Percentiles rank a stretch among this genome's conserved stretches.
Evolutionary conservation across 2,329 filamentous ascomycete species (phyloP).

Genomic region (Botryosphaeria dothidea): DNA sequence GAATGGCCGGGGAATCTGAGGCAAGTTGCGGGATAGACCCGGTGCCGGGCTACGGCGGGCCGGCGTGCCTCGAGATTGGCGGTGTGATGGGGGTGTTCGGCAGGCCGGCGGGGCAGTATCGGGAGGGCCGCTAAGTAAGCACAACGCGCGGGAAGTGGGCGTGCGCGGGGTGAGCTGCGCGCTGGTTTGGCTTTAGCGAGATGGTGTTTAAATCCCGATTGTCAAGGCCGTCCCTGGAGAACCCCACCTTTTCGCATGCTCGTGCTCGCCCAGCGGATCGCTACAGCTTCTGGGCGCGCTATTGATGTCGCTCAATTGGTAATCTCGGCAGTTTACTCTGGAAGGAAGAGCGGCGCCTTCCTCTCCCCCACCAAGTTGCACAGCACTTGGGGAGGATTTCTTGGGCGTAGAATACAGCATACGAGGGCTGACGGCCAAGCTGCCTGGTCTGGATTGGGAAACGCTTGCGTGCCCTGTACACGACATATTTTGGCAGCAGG

Average conservation of each 20-base stretch:
- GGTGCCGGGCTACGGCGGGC: neutral
- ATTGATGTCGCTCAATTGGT: neutral
- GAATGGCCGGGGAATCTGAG: neutral
- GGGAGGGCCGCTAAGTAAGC: neutral
- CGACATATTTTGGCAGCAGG: no score
- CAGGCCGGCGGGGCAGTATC: neutral
- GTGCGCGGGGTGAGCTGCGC: neutral
- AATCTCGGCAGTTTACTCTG: slow-evolving; percentile 9
- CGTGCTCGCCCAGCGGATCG: neutral
- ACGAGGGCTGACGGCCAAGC: no score
- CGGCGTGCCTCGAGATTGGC: neutral
- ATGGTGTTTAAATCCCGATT: neutral
- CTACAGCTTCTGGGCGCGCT: neutral
- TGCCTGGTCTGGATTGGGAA: no score
- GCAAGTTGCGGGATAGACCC: neutral
- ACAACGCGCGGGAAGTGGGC: slow-evolving; percentile 4
- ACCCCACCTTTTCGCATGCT: neutral
- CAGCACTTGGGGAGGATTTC: no score
- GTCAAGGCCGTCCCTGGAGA: neutral
- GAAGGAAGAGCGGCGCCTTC: neutral
- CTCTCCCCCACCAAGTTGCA: no score
- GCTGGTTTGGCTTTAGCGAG: neutral
- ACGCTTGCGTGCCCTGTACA: no score
- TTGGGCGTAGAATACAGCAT: no score
- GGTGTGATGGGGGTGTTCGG: neutral